These are phyloP conservation scores for Rhizopus arrhizus DNA, from an alignment of 371 early-diverging fungal genomes.

Conservation along the genomic window DNA sequence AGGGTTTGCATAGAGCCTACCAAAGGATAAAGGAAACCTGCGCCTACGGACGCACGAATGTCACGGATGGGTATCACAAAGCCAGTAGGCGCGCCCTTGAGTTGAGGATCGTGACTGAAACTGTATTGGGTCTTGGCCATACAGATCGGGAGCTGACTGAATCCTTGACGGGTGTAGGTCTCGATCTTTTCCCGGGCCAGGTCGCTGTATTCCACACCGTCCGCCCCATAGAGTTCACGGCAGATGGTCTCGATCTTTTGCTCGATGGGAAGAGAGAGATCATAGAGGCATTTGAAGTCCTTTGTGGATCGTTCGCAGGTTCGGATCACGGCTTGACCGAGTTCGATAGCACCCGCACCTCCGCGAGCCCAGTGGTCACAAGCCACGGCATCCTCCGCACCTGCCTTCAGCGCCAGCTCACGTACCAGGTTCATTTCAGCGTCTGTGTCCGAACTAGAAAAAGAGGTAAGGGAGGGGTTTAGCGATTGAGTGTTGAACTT, in stretches of 20 bases:
- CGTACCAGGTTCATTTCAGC: conserved; percentile 87
- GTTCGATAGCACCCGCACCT: conserved; percentile 86
- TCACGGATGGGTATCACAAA: conserved; percentile 94
- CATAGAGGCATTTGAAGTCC: conserved; percentile 86
- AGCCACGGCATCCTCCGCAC: conserved; percentile 84
- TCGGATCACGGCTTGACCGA: conserved; percentile 82
- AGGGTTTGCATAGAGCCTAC: conserved; percentile 96
- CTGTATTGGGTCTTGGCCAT: conserved; percentile 98
- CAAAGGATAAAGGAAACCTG: conserved; percentile 96
- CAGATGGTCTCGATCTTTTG: conserved; percentile 92
- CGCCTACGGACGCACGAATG: conserved; percentile 92
- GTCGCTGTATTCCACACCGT: conserved; percentile 81
- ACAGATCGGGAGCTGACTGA: conserved; percentile 87
- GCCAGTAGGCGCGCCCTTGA: conserved; percentile 92
- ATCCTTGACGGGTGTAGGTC: conserved; percentile 82
- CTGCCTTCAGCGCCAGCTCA: conserved; percentile 73
- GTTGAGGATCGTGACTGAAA: conserved; percentile 86
- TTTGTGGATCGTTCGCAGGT: conserved; percentile 66
- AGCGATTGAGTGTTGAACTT: conserved; percentile 7
- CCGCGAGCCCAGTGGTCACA: conserved; percentile 94
- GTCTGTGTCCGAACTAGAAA: conserved; percentile 73
- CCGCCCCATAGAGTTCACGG: conserved; percentile 92
- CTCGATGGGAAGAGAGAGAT: conserved; percentile 72
- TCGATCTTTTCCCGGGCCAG: conserved; percentile 83
- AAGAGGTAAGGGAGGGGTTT: not conserved